phyloP scores from a whole-genome alignment of 768 basidiomycete species.

The Imleria badia region DNA sequence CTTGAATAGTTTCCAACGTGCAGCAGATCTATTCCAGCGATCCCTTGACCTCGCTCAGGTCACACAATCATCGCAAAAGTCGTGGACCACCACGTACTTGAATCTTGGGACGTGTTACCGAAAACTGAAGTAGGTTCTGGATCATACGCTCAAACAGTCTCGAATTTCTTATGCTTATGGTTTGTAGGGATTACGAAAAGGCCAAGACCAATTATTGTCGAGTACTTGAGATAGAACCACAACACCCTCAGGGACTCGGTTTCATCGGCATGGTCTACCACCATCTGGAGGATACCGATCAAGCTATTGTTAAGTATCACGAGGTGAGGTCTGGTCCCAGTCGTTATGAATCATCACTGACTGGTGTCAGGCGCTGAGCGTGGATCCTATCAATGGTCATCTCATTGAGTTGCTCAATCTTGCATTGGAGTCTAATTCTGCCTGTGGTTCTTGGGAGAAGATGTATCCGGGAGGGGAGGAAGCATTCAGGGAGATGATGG shows the following conservation, averaged over 20 bases:
- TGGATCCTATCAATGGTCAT: slow-evolving; percentile 82
- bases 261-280: slow-evolving; percentile 91
- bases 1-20: slow-evolving; percentile 67
- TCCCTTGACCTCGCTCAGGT: slow-evolving; percentile 82
- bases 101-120: slow-evolving; percentile 91
- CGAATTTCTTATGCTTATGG: too few relatives aligned
- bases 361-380: slow-evolving; percentile 60
- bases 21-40: slow-evolving; percentile 66
- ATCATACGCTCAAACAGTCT: not conserved
- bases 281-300: slow-evolving; percentile 66
- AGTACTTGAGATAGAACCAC: slow-evolving; percentile 86
- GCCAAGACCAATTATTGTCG: slow-evolving; percentile 73
- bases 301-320: slow-evolving; percentile 89
- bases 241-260: slow-evolving; percentile 75
- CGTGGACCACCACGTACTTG: slow-evolving; percentile 88
- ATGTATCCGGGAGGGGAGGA: slow-evolving; percentile 35
- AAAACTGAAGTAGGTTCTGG: slow-evolving; percentile 62
- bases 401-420: slow-evolving; percentile 79
- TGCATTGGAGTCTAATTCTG: slow-evolving; percentile 59
- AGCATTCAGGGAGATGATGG: slow-evolving; percentile 35
- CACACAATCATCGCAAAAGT: slow-evolving; percentile 79
- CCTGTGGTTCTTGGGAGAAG: slow-evolving; percentile 34
- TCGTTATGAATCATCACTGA: slow-evolving; percentile 1
- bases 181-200: slow-evolving; percentile 51
- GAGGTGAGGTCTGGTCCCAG: slow-evolving; percentile 53